Percentiles rank a stretch among this genome's conserved stretches.
Evolutionary conservation across 106 monocot genomes (phyloP).

Genomic region (Alisma plantagoaquatica): DNA sequence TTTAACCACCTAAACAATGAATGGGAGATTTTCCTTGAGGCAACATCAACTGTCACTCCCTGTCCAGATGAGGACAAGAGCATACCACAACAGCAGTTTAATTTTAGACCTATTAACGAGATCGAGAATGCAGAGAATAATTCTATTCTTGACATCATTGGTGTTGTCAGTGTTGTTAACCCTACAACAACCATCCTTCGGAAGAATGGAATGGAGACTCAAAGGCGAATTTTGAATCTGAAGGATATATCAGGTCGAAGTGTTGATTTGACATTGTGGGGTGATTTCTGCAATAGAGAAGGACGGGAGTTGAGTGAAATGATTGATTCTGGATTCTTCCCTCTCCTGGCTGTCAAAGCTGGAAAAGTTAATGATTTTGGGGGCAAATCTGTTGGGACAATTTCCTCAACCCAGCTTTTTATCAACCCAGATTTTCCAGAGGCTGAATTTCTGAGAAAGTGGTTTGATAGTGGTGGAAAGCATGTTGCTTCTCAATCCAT

Average conservation of each 20-base stretch:
- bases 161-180: constrained; percentile 49
- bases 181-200: constrained; percentile 69
- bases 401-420: constrained; percentile 71
- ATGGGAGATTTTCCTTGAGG: constrained; percentile 88
- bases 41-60: constrained; percentile 53
- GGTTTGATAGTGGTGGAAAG: constrained; percentile 84
- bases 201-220: constrained; percentile 98
- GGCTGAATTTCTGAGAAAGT: constrained; percentile 43
- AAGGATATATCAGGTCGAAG: constrained; percentile 71
- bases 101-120: constrained; percentile 55
- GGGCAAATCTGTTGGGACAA: constrained; percentile 88
- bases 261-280: constrained; percentile 96
- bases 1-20: constrained; percentile 88
- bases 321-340: constrained; percentile 43
- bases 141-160: constrained; percentile 80
- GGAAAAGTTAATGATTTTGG: constrained; percentile 91
- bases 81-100: constrained; percentile 80
- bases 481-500: constrained; percentile 49
- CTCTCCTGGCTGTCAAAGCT: constrained; percentile 79
- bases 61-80: constrained; percentile 68
- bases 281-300: constrained; percentile 86
- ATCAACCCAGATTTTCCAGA: constrained; percentile 77
- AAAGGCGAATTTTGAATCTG: constrained; percentile 61
- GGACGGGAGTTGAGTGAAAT: constrained; percentile 57
- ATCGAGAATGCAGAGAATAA: constrained; percentile 76